phyloP scores from a whole-genome alignment of 441 rosid species.

The Hura crepitans region DNA sequence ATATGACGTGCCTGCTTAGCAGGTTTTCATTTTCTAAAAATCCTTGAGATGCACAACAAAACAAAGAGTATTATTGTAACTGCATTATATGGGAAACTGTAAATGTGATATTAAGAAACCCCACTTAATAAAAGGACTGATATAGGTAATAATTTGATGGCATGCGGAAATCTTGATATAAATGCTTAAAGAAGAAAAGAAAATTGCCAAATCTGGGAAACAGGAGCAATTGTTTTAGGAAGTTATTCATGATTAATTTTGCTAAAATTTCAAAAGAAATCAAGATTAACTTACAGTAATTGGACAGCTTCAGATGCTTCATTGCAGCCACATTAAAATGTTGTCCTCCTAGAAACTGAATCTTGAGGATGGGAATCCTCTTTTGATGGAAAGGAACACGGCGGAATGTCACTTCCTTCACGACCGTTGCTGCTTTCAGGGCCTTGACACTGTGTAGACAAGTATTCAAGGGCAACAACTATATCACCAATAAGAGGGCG shows the following conservation, averaged over 20 bases:
- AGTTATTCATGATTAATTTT: neutral
- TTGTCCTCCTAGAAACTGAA: slow-evolving; percentile 19
- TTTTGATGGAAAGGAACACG: slow-evolving; percentile 26
- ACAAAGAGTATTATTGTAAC: too few relatives aligned
- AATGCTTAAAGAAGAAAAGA: neutral
- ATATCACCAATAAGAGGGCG: slow-evolving; percentile 89
- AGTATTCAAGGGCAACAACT: slow-evolving; percentile 86
- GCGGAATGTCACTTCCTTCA: slow-evolving; percentile 19
- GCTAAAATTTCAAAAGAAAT: neutral
- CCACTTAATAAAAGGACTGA: too few relatives aligned
- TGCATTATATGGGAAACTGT: neutral
- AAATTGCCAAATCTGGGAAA: neutral
- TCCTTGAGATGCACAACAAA: too few relatives aligned
- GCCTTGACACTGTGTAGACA: slow-evolving; percentile 47
- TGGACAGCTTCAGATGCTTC: slow-evolving; percentile 8
- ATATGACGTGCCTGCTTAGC: too few relatives aligned
- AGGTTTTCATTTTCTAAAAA: too few relatives aligned
- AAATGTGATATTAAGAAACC: too few relatives aligned
- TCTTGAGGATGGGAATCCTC: slow-evolving; percentile 12
- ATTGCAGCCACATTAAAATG: slow-evolving; percentile 19
- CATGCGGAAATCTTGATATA: neutral
- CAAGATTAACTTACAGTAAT: slow-evolving; percentile 21
- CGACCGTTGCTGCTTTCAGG: slow-evolving; percentile 31
- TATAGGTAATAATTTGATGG: neutral
- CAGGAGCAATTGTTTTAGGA: neutral